Conservation (phyloP, 1,284 basidiomycete species). For the Cystobasidium pallidum region DNA sequence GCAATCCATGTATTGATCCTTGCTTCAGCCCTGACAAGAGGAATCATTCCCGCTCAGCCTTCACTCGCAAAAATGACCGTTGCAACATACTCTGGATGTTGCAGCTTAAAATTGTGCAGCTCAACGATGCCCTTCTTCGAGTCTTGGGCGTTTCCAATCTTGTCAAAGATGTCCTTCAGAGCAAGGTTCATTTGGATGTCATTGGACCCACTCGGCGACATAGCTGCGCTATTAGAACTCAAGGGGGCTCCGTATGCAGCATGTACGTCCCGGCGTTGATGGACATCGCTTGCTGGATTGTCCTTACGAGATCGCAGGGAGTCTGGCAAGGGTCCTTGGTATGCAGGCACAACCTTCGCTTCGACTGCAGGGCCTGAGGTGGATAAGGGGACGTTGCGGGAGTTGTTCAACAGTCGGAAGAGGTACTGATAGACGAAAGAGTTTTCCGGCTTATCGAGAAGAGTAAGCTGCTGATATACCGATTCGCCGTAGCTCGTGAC, state of each 20-base stretch:
- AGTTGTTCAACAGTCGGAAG: conserved; percentile 66
- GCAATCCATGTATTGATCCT: conserved; percentile 55
- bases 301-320: conserved; percentile 38
- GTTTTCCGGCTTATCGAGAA: conserved; percentile 54
- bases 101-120: conserved; percentile 89
- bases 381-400: neutral
- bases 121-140: conserved; percentile 92
- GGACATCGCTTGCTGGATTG: conserved; percentile 43
- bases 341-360: neutral
- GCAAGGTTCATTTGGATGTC: conserved; percentile 58
- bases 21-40: conserved; percentile 29
- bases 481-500: conserved; percentile 62
- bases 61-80: neutral
- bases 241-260: neutral
- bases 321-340: neutral
- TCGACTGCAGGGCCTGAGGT: neutral
- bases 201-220: conserved; percentile 18
- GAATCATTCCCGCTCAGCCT: neutral
- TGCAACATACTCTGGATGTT: conserved; percentile 79
- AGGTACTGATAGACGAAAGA: conserved; percentile 58
- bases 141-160: conserved; percentile 81
- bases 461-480: conserved; percentile 58
- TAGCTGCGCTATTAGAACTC: conserved; percentile 55
- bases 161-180: conserved; percentile 79
- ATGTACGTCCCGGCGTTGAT: conserved; percentile 60